A percentile compares a stretch with the other conserved stretches of the same genome.
These are phyloP conservation scores for Anisodus tanguticus DNA, from an alignment of 257 asterid species.

Conservation along the genomic window DNA sequence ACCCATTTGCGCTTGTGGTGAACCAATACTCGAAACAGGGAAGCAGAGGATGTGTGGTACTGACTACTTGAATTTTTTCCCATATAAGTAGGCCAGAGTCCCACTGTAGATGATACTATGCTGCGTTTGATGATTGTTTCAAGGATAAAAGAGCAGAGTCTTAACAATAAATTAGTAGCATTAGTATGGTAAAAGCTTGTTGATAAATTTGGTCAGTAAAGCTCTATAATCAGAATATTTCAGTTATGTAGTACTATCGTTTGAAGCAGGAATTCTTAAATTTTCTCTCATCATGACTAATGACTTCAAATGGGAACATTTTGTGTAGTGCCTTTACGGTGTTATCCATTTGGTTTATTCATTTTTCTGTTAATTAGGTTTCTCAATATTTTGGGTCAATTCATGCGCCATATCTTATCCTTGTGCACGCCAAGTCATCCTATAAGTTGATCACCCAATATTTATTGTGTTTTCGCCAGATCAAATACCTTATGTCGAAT, in stretches of 20 bases:
- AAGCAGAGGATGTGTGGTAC: background rate
- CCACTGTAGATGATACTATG: background rate
- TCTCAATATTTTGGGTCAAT: background rate
- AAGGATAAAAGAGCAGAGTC: background rate
- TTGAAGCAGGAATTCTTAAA: background rate
- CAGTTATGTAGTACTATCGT: background rate
- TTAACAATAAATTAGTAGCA: constrained; percentile 9
- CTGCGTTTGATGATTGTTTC: background rate
- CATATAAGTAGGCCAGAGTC: background rate
- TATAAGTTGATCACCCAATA: background rate
- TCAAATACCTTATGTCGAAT: constrained; percentile 89
- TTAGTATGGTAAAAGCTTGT: background rate
- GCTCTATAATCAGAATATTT: background rate
- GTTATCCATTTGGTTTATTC: constrained; percentile 11
- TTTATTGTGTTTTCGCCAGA: constrained; percentile 50
- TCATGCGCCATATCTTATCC: background rate
- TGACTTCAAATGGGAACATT: background rate
- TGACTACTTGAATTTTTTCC: background rate
- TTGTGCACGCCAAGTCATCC: background rate
- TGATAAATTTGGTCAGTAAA: background rate
- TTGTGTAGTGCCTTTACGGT: background rate
- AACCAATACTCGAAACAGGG: background rate
- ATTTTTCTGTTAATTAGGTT: background rate
- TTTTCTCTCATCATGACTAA: background rate
- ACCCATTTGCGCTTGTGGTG: background rate